These are phyloP conservation scores for Leucosporidium yakuticum DNA, from an alignment of 768 basidiomycete genomes.

Conservation along the genomic window DNA sequence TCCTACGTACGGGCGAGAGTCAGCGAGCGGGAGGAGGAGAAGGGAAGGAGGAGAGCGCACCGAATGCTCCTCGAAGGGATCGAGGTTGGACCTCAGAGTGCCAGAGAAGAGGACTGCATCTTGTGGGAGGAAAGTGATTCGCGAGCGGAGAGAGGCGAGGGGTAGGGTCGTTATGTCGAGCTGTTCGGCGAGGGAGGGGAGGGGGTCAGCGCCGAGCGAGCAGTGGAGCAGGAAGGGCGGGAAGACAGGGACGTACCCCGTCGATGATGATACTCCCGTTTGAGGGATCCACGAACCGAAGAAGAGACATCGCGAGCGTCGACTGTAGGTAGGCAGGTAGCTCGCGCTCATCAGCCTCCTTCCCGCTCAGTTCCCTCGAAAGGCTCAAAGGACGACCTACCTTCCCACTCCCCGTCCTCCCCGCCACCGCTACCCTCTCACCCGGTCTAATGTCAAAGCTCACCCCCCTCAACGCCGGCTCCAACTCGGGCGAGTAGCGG, in stretches of 20 bases:
- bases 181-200: conserved; percentile 45
- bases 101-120: conserved; percentile 23
- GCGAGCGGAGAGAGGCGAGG: conserved; percentile 52
- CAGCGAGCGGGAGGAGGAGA: too few relatives aligned
- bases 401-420: conserved; percentile 55
- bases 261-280: conserved; percentile 43
- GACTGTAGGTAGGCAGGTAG: conserved; percentile 47
- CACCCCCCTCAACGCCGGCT: conserved; percentile 55
- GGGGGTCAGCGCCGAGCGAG: not conserved
- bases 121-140: conserved; percentile 29
- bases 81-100: conserved; percentile 18
- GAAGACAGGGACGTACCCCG: conserved; percentile 52
- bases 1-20: not conserved
- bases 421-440: conserved; percentile 64
- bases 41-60: not conserved
- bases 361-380: conserved; percentile 51
- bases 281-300: conserved; percentile 47
- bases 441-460: conserved; percentile 57
- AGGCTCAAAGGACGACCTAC: conserved; percentile 45
- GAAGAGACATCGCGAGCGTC: conserved; percentile 46
- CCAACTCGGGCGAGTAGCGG: conserved; percentile 59
- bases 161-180: conserved; percentile 44
- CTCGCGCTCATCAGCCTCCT: conserved; percentile 34
- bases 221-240: conserved; percentile 45
- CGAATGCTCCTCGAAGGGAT: conserved; percentile 23